Conservation (phyloP, 768 basidiomycete genomes). For the Amanita inopinata region DNA sequence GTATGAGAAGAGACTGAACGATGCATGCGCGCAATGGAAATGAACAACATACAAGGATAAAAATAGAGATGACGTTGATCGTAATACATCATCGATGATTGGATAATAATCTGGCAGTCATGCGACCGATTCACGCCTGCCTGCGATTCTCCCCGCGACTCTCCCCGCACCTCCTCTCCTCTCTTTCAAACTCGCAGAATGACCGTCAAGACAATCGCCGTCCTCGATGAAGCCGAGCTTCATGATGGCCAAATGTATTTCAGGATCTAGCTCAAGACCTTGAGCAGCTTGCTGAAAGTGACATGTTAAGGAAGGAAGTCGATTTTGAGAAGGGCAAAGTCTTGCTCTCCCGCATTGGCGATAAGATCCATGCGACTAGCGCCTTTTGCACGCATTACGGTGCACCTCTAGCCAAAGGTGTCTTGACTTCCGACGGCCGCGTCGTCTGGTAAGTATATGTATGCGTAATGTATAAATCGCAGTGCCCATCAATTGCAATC, state of each 20-base stretch:
- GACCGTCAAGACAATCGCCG: constrained; percentile 43
- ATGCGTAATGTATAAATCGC: not conserved
- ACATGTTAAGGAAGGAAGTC: constrained; percentile 62
- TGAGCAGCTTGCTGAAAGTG: not conserved
- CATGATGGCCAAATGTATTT: constrained; percentile 58
- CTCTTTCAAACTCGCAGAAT: constrained; percentile 20
- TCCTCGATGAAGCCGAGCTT: constrained; percentile 47
- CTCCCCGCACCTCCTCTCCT: not conserved
- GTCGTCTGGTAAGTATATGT: constrained; percentile 55
- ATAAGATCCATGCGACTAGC: constrained; percentile 68
- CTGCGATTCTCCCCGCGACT: no score
- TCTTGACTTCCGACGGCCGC: constrained; percentile 67
- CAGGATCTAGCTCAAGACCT: no score
- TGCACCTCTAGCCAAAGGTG: constrained; percentile 77
- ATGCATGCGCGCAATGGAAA: constrained; percentile 34
- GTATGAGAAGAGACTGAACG: constrained; percentile 19
- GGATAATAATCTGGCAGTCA: constrained; percentile 6
- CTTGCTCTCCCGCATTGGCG: constrained; percentile 64
- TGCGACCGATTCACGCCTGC: no score
- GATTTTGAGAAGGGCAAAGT: constrained; percentile 72
- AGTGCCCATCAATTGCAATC: constrained; percentile 2
- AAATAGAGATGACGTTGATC: not conserved
- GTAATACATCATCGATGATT: constrained; percentile 3
- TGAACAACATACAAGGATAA: constrained; percentile 15
- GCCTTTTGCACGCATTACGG: constrained; percentile 91